Conservation (phyloP, 441 rosid genomes). For the Populus hybrid region DNA sequence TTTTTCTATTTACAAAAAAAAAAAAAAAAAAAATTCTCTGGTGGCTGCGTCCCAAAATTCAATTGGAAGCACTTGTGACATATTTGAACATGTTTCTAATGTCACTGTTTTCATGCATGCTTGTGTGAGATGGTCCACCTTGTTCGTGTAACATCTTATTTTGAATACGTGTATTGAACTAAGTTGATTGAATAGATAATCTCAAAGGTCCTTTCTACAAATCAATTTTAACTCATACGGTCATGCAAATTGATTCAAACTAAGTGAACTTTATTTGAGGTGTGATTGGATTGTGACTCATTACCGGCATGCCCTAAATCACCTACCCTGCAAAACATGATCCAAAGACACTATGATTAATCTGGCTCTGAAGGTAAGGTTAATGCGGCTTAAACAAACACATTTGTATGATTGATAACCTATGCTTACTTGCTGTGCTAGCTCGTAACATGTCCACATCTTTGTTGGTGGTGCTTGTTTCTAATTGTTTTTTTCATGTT, state of each 20-base stretch:
- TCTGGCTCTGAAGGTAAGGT: neutral
- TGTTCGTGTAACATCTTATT: too few species aligned
- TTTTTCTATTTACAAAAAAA: too few species aligned
- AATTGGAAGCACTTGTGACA: neutral
- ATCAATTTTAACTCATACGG: too few species aligned
- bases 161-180: too few species aligned
- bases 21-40: too few species aligned
- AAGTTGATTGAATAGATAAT: too few species aligned
- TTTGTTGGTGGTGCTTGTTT: too few species aligned
- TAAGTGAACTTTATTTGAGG: neutral
- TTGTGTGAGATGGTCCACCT: neutral
- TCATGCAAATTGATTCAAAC: neutral
- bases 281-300: neutral
- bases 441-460: neutral
- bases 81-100: neutral
- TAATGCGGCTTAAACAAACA: neutral
- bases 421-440: neutral
- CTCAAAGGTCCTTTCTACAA: too few species aligned
- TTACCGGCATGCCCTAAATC: neutral
- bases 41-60: neutral
- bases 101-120: neutral
- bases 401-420: neutral
- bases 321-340: neutral
- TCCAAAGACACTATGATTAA: neutral
- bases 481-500: neutral